Base-by-base conservation (phyloP, 768 basidiomycete species). In the Rossbeevera mucosa region DNA sequence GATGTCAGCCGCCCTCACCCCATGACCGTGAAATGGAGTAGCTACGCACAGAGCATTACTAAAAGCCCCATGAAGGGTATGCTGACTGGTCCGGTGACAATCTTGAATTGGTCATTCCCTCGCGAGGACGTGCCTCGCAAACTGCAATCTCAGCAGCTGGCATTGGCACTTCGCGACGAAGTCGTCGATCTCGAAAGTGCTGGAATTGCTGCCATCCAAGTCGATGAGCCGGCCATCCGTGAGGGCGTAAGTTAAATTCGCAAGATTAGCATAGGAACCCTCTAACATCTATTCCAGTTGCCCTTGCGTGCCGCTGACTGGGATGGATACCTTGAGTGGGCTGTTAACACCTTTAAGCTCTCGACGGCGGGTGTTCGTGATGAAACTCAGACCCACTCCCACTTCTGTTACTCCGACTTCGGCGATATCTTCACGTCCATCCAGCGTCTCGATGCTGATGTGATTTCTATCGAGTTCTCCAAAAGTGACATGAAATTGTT, bases 91-190 rank as follows among this genome's bases (percentile, higher is more conserved):
- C 94, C 94, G 18, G 94, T 97, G 71, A 94, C 93, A 56, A 96
- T 99, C 74, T 84, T 98, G 74, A 98, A 98, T 82, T 99, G 96
- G 96, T 98, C 96, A 29, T 99, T 99, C 94, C 96, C 96, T 66
- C 95, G 96, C 72, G 92, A 92, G 60, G 96, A 99, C 69, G 88
- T 98, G 60, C 83, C 88, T 50, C 91, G 91, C 69, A 95, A 98
- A 75, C 72, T 94, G 59, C 96, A 99, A 77, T 94, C 93, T 70
- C 93, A 94, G 80, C 96, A 99, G 72, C 84, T 99, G 60, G 96
- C 96, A 51, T 82, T 99, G 58, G 88, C 96, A 51, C 91, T 99
- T 68, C 94, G 96, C 60, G 96, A 98, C 67, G 96, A 99, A 72
- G 96, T 99, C 58, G 60, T 93, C 60, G 96, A 99, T 76, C 90